Percentiles rank a stretch among this genome's conserved stretches.
These are phyloP conservation scores for Strobilomyces echinocephalus DNA, from an alignment of 768 basidiomycete species.

Conservation along the genomic window DNA sequence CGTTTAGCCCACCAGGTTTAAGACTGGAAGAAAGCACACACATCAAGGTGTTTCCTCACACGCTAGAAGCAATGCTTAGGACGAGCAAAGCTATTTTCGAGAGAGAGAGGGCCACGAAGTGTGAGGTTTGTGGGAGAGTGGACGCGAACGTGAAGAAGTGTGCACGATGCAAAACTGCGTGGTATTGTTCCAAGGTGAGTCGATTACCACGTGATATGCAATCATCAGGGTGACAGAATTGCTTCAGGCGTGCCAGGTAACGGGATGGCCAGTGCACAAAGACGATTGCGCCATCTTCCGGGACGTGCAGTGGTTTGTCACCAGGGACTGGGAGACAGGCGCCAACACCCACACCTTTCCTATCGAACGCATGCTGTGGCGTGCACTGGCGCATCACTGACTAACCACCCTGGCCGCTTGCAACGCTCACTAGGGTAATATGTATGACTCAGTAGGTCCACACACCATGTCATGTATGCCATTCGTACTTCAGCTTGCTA, in stretches of 20 bases:
- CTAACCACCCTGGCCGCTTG: background rate
- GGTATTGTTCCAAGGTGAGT: conserved; percentile 30
- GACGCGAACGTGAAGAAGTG: conserved; percentile 22
- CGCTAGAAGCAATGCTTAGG: conserved; percentile 23
- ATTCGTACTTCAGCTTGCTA: conserved; percentile 1
- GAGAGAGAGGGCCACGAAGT: conserved; percentile 16
- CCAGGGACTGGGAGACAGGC: conserved; percentile 25
- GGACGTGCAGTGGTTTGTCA: conserved; percentile 29
- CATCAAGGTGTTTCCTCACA: conserved; percentile 27
- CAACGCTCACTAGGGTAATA: background rate
- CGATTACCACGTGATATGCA: background rate
- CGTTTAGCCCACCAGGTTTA: conserved; percentile 28
- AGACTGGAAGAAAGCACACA: conserved; percentile 23
- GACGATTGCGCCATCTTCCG: conserved; percentile 20
- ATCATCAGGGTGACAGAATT: conserved; percentile 3
- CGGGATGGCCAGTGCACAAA: conserved; percentile 22
- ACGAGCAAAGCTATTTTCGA: conserved; percentile 21
- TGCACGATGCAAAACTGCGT: conserved; percentile 24
- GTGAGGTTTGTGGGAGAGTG: conserved; percentile 20
- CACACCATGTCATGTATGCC: background rate
- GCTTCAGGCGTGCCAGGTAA: conserved; percentile 20
- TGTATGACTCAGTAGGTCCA: background rate
- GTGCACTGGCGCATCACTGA: conserved; percentile 9
- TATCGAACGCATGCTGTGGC: conserved; percentile 12
- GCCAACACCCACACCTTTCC: conserved; percentile 18